phyloP scores from a whole-genome alignment of 371 early-diverging fungal genomes.

The Mucor velutinosus region DNA sequence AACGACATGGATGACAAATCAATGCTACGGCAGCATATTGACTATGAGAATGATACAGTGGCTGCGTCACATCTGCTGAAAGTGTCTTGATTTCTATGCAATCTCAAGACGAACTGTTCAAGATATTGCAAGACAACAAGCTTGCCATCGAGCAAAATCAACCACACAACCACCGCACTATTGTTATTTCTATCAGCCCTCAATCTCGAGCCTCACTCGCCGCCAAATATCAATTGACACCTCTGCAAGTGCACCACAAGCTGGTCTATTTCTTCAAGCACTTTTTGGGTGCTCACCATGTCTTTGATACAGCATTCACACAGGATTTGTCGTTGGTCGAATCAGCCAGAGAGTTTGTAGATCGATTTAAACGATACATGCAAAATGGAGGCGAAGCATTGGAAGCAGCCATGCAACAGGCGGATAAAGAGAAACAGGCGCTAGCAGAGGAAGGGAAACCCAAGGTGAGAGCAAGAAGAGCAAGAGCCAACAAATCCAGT shows the following conservation, averaged over 20 bases:
- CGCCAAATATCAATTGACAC: slow-evolving; percentile 74
- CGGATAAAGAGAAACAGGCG: slow-evolving; percentile 25
- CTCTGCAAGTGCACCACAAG: slow-evolving; percentile 61
- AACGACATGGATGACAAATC: neutral
- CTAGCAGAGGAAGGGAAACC: slow-evolving; percentile 20
- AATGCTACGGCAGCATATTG: neutral
- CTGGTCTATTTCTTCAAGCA: slow-evolving; percentile 68
- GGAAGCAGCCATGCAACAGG: slow-evolving; percentile 38
- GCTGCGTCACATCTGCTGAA: slow-evolving; percentile 98
- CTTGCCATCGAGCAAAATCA: slow-evolving; percentile 44
- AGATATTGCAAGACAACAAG: slow-evolving; percentile 70
- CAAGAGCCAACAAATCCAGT: slow-evolving; percentile 12
- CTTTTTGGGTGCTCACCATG: slow-evolving; percentile 78
- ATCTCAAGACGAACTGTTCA: slow-evolving; percentile 84
- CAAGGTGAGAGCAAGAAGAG: slow-evolving; percentile 26
- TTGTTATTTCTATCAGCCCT: slow-evolving; percentile 87
- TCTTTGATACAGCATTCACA: slow-evolving; percentile 88
- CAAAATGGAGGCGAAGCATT: slow-evolving; percentile 45
- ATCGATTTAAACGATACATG: slow-evolving; percentile 59
- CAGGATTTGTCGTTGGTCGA: slow-evolving; percentile 85
- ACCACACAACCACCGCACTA: slow-evolving; percentile 52
- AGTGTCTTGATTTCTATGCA: slow-evolving; percentile 90
- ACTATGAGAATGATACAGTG: slow-evolving; percentile 52
- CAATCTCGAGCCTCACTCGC: slow-evolving; percentile 92
- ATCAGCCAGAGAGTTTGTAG: slow-evolving; percentile 88